These are phyloP conservation scores for Entoloma clypeatum DNA, from an alignment of 1,284 basidiomycete species.

Conservation along the genomic window DNA sequence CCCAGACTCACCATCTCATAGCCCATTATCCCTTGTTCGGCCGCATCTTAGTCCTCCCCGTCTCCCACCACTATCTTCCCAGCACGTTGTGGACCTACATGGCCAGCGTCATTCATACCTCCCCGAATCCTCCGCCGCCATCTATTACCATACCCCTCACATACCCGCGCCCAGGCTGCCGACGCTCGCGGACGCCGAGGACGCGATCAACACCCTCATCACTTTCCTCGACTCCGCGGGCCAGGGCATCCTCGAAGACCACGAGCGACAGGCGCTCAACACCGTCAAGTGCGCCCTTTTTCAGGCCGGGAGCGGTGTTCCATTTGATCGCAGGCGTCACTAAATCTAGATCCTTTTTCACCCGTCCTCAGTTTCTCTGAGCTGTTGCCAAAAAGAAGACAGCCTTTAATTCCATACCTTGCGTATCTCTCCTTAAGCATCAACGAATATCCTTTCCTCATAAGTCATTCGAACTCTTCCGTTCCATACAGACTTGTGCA, in stretches of 20 bases:
- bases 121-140: constrained; percentile 2
- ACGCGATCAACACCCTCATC: constrained; percentile 47
- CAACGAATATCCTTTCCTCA: no score
- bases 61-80: constrained; percentile 5
- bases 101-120: constrained; percentile 10
- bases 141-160: constrained; percentile 26
- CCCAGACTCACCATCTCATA: no score
- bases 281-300: constrained; percentile 48
- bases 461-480: no score
- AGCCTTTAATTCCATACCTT: no score
- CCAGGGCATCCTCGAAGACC: constrained; percentile 35
- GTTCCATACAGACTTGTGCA: no score
- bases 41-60: constrained; percentile 1
- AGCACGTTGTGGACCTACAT: constrained; percentile 3
- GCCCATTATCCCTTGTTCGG: not conserved
- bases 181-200: constrained; percentile 47
- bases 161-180: constrained; percentile 27
- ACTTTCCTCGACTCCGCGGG: constrained; percentile 45
- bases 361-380: not conserved
- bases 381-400: no score
- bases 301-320: constrained; percentile 40
- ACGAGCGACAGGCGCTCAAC: constrained; percentile 40
- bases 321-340: constrained; percentile 28
- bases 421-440: no score
- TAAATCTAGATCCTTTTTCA: not conserved